Evolutionary conservation across 352 stramenopile genomes (phyloP), one percentile per base, ranked within the genome.

Genomic region (Pythium brassicae): DNA sequence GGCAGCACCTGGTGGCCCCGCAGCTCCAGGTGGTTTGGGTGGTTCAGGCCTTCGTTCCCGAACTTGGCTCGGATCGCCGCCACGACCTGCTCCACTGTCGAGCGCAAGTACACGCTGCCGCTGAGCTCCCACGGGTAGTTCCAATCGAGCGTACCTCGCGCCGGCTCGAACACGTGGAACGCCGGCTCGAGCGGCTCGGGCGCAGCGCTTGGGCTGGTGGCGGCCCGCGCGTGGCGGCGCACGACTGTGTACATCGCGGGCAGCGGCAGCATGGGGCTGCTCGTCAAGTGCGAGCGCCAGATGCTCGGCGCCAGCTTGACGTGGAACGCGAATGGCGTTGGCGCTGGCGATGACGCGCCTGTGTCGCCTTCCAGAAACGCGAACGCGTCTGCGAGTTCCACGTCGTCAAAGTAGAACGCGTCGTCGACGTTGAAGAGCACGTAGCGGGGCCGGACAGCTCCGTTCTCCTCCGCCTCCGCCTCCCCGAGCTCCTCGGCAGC

Each of bases 121-220:
- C 83, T 94, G 23, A 96, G 68, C 66, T 96, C 87, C 68, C 85
- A 96, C 8, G 84, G 82, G 56, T 96, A 96, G 42, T 83, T 74
- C 82, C 82, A 96, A 49, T 96, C 87, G 29, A 74, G 63, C 4
- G 17, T 27, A 7, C 76, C 78, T n/a, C 65, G 51, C 44, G 72
- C 62, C 23, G 78, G 71, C 23, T 80, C 59, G 66, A 87, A 86
- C 52, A 63, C 64, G 34, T 74, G 59, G 59, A 70, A 73, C 27
- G 48, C 40, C 25, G 59, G 50, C 43, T 63, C 29, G 4, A 43
- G 43, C 20, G 34, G 50, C 25, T 19, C 39, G 5, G 39, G 8
- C 8, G 19, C 22, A 23, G 5, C 23, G 25, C 14, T 26, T 4
- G 10, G 7, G 4, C 17, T 8, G 4, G 6, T 3, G 9, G 7